These are phyloP conservation scores for Sanghuangporus weigelae DNA, from an alignment of 1,284 basidiomycete genomes.

Conservation along the genomic window DNA sequence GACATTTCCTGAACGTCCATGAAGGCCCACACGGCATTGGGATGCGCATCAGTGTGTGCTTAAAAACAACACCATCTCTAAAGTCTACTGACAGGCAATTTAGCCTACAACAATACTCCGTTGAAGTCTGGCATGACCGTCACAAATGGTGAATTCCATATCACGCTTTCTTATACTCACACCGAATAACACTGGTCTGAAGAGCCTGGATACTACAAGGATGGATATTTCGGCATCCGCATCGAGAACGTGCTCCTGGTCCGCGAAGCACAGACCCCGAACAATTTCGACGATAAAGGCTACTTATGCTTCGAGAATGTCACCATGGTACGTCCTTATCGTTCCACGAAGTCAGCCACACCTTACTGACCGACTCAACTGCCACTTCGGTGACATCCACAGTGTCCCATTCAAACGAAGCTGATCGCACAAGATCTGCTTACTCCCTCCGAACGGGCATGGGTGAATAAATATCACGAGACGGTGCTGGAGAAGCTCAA, in stretches of 20 bases:
- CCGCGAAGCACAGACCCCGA: constrained; percentile 61
- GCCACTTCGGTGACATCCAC: not conserved
- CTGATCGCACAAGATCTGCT: constrained; percentile 71
- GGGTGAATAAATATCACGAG: constrained; percentile 85
- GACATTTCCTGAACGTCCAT: constrained; percentile 90
- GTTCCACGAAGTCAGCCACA: not conserved
- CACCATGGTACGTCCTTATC: constrained; percentile 58
- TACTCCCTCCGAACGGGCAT: constrained; percentile 61
- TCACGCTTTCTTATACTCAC: not conserved
- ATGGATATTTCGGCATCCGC: constrained; percentile 89
- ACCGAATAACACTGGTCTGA: not conserved
- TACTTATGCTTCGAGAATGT: constrained; percentile 82
- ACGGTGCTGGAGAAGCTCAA: constrained; percentile 75
- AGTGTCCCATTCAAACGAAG: constrained; percentile 87
- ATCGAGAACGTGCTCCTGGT: constrained; percentile 89
- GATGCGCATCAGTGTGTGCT: constrained; percentile 55
- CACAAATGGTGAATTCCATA: constrained; percentile 60
- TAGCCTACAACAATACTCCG: constrained; percentile 62
- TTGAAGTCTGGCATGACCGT: constrained; percentile 85
- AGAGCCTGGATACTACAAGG: constrained; percentile 93
- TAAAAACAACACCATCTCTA: not conserved
- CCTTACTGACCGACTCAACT: not conserved
- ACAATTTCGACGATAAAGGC: constrained; percentile 83
- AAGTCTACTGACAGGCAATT: not conserved
- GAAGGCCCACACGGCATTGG: constrained; percentile 92